A percentile compares a stretch with the other conserved stretches of the same genome.
These are phyloP conservation scores for Metschnikowia picachoensis DNA, from an alignment of 805 yeast genomes.

Conservation along the genomic window DNA sequence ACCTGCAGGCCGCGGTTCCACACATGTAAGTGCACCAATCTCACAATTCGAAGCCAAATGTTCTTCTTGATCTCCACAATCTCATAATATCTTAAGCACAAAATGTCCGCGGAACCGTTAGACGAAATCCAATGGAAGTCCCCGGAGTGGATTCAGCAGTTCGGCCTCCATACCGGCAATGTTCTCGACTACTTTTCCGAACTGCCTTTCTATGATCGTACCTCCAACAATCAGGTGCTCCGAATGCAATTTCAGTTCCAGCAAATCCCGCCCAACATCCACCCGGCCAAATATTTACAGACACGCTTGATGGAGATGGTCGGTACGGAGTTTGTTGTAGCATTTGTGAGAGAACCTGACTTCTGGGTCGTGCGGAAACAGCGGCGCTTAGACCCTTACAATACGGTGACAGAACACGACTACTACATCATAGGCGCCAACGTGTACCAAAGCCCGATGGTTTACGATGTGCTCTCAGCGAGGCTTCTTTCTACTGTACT, in stretches of 20 bases:
- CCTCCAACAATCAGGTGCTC: slow-evolving; percentile 89
- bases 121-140: slow-evolving; percentile 96
- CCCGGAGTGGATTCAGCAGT: slow-evolving; percentile 94
- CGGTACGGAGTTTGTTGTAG: slow-evolving; percentile 82
- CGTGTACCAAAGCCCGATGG: slow-evolving; percentile 83
- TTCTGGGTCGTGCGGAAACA: slow-evolving; percentile 91
- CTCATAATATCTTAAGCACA: background rate
- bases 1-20: too few relatives aligned
- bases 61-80: background rate
- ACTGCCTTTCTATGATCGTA: slow-evolving; percentile 92
- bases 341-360: slow-evolving; percentile 78
- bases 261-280: slow-evolving; percentile 33
- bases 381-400: slow-evolving; percentile 51
- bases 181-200: slow-evolving; percentile 91
- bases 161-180: slow-evolving; percentile 82
- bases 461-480: slow-evolving; percentile 68
- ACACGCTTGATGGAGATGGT: slow-evolving; percentile 68
- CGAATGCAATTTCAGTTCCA: slow-evolving; percentile 94
- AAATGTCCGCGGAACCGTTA: slow-evolving; percentile 35
- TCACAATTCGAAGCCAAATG: background rate
- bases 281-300: slow-evolving; percentile 39
- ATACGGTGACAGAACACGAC: slow-evolving; percentile 58
- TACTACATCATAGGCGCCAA: slow-evolving; percentile 90
- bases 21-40: background rate
- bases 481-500: slow-evolving; percentile 42